A percentile compares a stretch with the other conserved stretches of the same genome.
These are phyloP conservation scores for Juglanconis oblonga DNA, from an alignment of 2,329 filamentous ascomycete species.

Conservation along the genomic window DNA sequence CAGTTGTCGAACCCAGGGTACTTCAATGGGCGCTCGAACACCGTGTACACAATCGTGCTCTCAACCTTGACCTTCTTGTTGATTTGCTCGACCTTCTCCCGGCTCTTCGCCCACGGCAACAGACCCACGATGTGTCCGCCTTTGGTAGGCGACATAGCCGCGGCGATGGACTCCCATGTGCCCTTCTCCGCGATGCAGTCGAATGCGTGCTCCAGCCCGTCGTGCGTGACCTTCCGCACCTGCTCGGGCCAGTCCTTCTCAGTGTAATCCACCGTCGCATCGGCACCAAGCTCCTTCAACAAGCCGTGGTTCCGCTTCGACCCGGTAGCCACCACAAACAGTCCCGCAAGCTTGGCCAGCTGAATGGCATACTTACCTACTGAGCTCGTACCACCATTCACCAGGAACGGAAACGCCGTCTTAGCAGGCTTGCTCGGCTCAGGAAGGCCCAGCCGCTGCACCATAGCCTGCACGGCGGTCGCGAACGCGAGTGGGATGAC, in stretches of 20 bases:
- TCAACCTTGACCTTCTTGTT: slow-evolving; percentile 28
- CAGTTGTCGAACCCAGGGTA: slow-evolving; percentile 27
- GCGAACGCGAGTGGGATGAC: slow-evolving; percentile 36
- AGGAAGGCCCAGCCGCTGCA: slow-evolving; percentile 28
- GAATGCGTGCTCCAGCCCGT: slow-evolving; percentile 38
- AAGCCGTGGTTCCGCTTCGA: slow-evolving; percentile 18
- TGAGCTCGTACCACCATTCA: slow-evolving; percentile 16
- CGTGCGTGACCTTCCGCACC: slow-evolving; percentile 64
- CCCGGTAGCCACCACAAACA: slow-evolving; percentile 19
- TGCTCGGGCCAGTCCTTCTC: slow-evolving; percentile 32
- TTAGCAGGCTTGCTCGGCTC: slow-evolving; percentile 29
- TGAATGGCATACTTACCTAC: slow-evolving; percentile 19
- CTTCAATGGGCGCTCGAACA: slow-evolving; percentile 25
- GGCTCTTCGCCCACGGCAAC: slow-evolving; percentile 9
- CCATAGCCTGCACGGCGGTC: slow-evolving; percentile 39
- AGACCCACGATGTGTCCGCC: slow-evolving; percentile 23
- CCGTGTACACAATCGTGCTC: slow-evolving; percentile 31
- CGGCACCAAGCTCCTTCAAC: slow-evolving; percentile 17
- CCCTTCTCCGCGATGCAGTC: slow-evolving; percentile 28
- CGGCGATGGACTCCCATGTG: slow-evolving; percentile 22
- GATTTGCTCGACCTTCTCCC: slow-evolving; percentile 19
- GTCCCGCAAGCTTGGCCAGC: slow-evolving; percentile 18
- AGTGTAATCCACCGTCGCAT: slow-evolving; percentile 18
- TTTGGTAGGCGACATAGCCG: slow-evolving; percentile 28
- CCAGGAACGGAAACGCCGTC: slow-evolving; percentile 27